Evolutionary conservation across 768 basidiomycete species (phyloP).

Genomic region (Boletus eberwhitei): DNA sequence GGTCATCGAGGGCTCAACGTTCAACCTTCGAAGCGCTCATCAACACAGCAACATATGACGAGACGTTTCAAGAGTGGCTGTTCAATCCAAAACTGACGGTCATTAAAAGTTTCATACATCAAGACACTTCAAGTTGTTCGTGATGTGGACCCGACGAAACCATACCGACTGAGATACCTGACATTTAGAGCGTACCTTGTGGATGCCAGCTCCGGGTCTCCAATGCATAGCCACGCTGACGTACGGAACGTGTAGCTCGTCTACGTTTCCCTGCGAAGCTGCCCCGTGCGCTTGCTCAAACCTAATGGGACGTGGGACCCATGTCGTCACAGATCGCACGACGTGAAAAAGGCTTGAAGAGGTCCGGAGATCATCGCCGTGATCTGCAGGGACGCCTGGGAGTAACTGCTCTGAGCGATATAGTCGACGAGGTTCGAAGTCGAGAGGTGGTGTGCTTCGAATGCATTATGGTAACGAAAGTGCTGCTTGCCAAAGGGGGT

Average conservation of each 20-base stretch:
- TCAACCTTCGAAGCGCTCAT: too few relatives aligned
- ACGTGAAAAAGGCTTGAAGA: background rate
- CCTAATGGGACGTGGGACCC: background rate
- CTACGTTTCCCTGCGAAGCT: background rate
- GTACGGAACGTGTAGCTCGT: background rate
- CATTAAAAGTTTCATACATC: background rate
- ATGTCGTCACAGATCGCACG: background rate
- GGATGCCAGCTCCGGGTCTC: background rate
- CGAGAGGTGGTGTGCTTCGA: background rate
- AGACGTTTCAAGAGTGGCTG: background rate
- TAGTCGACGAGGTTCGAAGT: background rate
- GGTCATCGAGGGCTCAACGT: background rate
- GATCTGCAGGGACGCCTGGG: background rate
- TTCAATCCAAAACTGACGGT: background rate
- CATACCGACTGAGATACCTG: background rate
- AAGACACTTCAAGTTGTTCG: background rate
- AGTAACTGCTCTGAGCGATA: background rate
- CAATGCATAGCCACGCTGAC: background rate
- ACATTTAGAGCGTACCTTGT: background rate
- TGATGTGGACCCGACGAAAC: background rate
- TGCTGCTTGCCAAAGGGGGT: too few relatives aligned
- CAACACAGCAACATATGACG: background rate
- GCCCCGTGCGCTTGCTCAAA: background rate
- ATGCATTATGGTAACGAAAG: background rate
- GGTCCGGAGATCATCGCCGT: too few relatives aligned